Percentiles rank a stretch among this genome's conserved stretches.
Conservation (phyloP, 2,329 filamentous ascomycete genomes). For the Blumeria hordei region DNA sequence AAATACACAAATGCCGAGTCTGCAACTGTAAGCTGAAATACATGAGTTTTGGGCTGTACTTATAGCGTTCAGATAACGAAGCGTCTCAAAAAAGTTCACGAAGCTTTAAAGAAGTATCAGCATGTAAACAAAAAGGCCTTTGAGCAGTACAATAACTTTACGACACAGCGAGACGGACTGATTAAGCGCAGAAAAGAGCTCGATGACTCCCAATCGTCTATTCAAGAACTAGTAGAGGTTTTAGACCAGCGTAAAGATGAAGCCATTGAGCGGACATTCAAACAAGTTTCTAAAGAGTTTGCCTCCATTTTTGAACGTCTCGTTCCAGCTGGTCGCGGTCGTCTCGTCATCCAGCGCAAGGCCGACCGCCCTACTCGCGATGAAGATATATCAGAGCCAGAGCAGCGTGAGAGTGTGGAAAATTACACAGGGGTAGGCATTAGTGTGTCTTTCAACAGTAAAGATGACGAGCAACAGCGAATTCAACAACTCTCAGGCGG, state of each 20-base stretch:
- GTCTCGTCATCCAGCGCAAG: conserved; percentile 78
- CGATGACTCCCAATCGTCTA: conserved; percentile 63
- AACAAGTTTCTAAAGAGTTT: conserved; percentile 88
- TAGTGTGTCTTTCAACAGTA: conserved; percentile 94
- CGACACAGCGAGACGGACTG: conserved; percentile 68
- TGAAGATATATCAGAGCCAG: conserved; percentile 42
- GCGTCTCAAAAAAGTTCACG: conserved; percentile 72
- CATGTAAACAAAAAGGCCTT: conserved; percentile 99
- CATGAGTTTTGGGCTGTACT: background rate
- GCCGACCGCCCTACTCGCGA: conserved; percentile 43
- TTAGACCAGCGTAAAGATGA: conserved; percentile 93
- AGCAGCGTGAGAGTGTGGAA: conserved; percentile 50
- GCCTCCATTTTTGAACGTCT: conserved; percentile 82
- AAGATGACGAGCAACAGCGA: conserved; percentile 91
- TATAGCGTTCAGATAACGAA: conserved; percentile 8
- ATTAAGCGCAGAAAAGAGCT: conserved; percentile 69
- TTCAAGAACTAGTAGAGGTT: conserved; percentile 76
- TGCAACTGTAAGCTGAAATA: conserved; percentile 33
- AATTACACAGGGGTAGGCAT: conserved; percentile 95
- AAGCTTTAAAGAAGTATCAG: conserved; percentile 83
- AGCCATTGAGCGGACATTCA: conserved; percentile 94
- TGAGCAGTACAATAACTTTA: conserved; percentile 96
- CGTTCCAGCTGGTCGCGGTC: conserved; percentile 77
- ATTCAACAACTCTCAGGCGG: conserved; percentile 94
- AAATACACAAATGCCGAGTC: conserved; percentile 70